These are phyloP conservation scores for Saccharomycopsis vini DNA, from an alignment of 805 yeast species.

Conservation along the genomic window DNA sequence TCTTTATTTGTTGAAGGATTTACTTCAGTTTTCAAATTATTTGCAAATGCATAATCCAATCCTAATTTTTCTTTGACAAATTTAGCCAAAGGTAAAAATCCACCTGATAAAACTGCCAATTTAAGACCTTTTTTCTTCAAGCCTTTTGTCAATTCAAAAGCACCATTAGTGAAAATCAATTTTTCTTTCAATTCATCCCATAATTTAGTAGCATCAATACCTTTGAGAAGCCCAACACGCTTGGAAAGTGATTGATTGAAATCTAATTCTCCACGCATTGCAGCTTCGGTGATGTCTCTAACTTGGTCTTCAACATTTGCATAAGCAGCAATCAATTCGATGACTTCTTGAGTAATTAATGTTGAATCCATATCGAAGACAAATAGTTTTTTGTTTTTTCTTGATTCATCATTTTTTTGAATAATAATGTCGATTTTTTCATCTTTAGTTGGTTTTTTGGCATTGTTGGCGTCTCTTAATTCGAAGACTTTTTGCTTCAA, in stretches of 20 bases:
- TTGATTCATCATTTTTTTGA: conserved; percentile 29
- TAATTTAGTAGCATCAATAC: conserved; percentile 60
- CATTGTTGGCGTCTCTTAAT: conserved; percentile 9
- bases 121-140: conserved; percentile 55
- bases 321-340: conserved; percentile 88
- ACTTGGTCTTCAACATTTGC: conserved; percentile 88
- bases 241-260: conserved; percentile 70
- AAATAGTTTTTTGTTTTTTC: conserved; percentile 43
- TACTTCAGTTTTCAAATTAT: conserved; percentile 42
- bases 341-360: conserved; percentile 89
- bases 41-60: conserved; percentile 86
- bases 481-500: not conserved
- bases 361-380: conserved; percentile 99
- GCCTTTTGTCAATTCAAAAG: conserved; percentile 54
- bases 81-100: conserved; percentile 82
- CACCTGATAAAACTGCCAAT: conserved; percentile 89
- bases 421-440: conserved; percentile 36
- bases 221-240: conserved; percentile 74
- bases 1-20: conserved; percentile 34
- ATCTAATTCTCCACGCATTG: conserved; percentile 96
- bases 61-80: conserved; percentile 58
- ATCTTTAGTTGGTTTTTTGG: conserved; percentile 9
- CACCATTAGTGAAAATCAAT: conserved; percentile 79
- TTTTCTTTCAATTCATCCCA: conserved; percentile 73
- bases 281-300: conserved; percentile 79